Conservation (phyloP, 176 grass and related monocot species). For the Zoysia japonica region DNA sequence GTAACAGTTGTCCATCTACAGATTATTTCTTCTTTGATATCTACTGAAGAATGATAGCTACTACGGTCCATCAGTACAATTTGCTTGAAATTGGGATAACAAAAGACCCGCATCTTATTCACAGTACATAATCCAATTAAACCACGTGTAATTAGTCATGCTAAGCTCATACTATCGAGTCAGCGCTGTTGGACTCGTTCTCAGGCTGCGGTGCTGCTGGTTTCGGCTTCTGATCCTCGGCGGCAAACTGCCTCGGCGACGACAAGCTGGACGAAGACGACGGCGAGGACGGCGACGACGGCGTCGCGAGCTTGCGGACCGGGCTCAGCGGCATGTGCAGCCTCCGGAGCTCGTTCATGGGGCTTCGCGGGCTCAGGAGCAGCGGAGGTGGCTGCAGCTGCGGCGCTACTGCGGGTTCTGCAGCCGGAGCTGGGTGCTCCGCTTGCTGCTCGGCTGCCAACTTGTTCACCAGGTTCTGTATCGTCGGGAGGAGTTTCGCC, state of each 20-base stretch:
- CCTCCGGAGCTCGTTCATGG: conserved; percentile 47
- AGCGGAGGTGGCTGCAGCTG: conserved; percentile 41
- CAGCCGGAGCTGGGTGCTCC: conserved; percentile 37
- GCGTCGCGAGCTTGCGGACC: conserved; percentile 6
- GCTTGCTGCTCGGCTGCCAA: conserved; percentile 48
- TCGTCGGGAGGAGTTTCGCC: conserved; percentile 62
- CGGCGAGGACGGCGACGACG: conserved; percentile 20
- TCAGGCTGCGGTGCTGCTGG: background rate
- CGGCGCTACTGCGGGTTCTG: conserved; percentile 22
- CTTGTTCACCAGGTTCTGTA: conserved; percentile 67
- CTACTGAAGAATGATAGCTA: conserved; percentile 1
- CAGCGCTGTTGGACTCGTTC: conserved; percentile 40
- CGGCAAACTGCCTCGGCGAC: conserved; percentile 34
- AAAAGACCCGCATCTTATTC: conserved; percentile 14
- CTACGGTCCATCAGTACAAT: background rate
- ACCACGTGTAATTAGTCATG: background rate
- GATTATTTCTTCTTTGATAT: conserved; percentile 45
- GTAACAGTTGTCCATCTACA: conserved; percentile 37
- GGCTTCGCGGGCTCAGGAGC: conserved; percentile 47
- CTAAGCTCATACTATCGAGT: conserved; percentile 54
- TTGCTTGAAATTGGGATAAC: conserved; percentile 17
- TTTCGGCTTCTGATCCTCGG: conserved; percentile 46
- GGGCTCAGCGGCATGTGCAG: conserved; percentile 45
- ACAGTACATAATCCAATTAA: background rate
- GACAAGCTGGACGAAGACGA: conserved; percentile 36